A percentile compares a stretch with the other conserved stretches of the same genome.
These are phyloP conservation scores for Fusarium falciforme DNA, from an alignment of 2,329 filamentous ascomycete species.

Conservation along the genomic window DNA sequence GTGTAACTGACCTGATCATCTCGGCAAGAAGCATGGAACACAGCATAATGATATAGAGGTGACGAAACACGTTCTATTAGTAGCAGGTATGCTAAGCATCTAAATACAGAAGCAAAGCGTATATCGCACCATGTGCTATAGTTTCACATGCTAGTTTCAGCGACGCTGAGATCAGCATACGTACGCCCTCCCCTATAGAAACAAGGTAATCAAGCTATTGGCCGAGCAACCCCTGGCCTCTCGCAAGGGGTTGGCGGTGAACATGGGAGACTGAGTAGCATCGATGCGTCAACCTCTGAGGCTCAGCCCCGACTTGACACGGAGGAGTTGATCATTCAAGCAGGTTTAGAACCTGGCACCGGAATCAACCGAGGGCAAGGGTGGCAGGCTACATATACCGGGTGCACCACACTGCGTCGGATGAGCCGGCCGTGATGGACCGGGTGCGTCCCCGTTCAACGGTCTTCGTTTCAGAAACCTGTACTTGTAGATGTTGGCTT, in stretches of 20 bases:
- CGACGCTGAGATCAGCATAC: background rate
- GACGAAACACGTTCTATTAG: constrained; percentile 7
- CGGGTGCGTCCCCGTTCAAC: background rate
- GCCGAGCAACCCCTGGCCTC: constrained; percentile 2
- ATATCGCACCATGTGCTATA: background rate
- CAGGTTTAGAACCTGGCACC: constrained; percentile 17
- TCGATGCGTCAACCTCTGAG: background rate
- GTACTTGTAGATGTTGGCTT: constrained; percentile 10
- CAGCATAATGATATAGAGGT: background rate
- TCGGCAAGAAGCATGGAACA: background rate
- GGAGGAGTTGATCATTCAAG: constrained; percentile 1
- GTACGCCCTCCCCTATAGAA: background rate
- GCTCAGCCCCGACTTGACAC: constrained; percentile 12
- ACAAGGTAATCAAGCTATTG: constrained; percentile 1
- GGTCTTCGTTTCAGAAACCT: constrained; percentile 29
- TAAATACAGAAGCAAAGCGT: background rate
- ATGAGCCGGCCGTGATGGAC: background rate
- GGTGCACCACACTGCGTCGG: constrained; percentile 1
- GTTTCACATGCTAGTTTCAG: background rate
- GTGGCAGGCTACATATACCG: constrained; percentile 9
- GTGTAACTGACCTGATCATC: background rate
- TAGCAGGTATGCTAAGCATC: background rate
- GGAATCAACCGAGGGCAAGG: constrained; percentile 31
- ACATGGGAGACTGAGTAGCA: constrained; percentile 12
- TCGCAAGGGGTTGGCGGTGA: constrained; percentile 12